Evolutionary conservation across 805 yeast genomes (phyloP).

Genomic region (Saccharomycopsis fodiens): DNA sequence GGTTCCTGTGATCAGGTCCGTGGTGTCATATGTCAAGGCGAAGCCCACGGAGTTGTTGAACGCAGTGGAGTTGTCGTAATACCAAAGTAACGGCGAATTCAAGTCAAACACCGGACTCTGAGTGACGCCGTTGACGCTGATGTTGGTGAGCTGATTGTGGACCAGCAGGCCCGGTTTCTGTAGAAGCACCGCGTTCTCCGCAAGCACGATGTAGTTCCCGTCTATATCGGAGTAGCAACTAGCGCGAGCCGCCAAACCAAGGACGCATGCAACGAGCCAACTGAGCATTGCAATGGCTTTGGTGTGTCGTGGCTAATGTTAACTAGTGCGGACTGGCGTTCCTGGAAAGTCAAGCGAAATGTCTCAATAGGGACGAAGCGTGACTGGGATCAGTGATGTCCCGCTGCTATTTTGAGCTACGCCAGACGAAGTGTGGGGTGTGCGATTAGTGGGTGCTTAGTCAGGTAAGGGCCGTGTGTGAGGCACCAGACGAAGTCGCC

Average conservation of each 20-base stretch:
- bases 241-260: not conserved
- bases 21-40: not conserved
- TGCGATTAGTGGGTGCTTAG: no score
- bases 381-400: no score
- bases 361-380: no score
- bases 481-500: no score
- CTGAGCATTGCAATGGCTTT: no score
- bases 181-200: not conserved
- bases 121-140: constrained; percentile 1
- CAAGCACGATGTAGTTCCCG: not conserved
- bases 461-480: no score
- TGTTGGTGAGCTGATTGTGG: not conserved
- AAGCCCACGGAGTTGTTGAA: not conserved
- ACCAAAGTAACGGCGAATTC: constrained; percentile 13
- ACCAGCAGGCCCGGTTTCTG: not conserved
- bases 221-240: not conserved
- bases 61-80: not conserved
- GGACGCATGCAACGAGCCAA: no score
- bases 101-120: constrained; percentile 7
- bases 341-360: no score
- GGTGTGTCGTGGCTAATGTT: no score
- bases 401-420: no score
- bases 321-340: no score
- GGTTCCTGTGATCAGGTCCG: not conserved
- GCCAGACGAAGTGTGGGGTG: no score